A percentile compares a stretch with the other conserved stretches of the same genome.
These are phyloP conservation scores for Metarhizium guizhouense DNA, from an alignment of 2,329 filamentous ascomycete genomes.

Conservation along the genomic window DNA sequence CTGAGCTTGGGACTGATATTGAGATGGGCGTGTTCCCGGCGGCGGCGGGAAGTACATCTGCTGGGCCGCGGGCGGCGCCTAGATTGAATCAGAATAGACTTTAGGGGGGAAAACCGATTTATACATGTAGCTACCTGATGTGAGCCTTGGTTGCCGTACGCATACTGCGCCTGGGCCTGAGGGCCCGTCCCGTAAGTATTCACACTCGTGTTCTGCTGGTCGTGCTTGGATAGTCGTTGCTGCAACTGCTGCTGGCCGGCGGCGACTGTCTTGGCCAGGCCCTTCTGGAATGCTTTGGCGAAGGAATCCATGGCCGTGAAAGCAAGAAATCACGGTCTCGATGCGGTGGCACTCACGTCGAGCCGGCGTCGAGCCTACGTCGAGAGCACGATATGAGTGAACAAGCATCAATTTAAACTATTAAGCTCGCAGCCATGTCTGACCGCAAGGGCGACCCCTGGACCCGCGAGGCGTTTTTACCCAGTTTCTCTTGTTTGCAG, in stretches of 20 bases:
- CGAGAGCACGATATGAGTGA: not conserved
- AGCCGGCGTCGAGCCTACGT: too few species aligned
- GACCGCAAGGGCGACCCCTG: not conserved
- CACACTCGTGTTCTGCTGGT: not conserved
- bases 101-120: too few species aligned
- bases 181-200: not conserved
- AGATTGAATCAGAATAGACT: not conserved
- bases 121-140: not conserved
- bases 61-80: not conserved
- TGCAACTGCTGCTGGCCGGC: constrained; percentile 11
- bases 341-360: not conserved
- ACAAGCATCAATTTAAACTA: not conserved
- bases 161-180: not conserved
- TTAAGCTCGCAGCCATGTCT: not conserved
- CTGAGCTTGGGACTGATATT: not conserved
- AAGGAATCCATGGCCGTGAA: constrained; percentile 7
- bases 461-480: not conserved
- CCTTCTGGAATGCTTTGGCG: constrained; percentile 8
- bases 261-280: constrained; percentile 9
- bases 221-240: constrained; percentile 9
- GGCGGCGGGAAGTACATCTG: not conserved
- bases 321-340: not conserved
- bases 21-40: not conserved
- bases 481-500: not conserved
- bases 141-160: not conserved